Evolutionary conservation across 1,284 basidiomycete genomes (phyloP), one percentile per base, ranked within the genome.

Genomic region (Tremellales sp.): DNA sequence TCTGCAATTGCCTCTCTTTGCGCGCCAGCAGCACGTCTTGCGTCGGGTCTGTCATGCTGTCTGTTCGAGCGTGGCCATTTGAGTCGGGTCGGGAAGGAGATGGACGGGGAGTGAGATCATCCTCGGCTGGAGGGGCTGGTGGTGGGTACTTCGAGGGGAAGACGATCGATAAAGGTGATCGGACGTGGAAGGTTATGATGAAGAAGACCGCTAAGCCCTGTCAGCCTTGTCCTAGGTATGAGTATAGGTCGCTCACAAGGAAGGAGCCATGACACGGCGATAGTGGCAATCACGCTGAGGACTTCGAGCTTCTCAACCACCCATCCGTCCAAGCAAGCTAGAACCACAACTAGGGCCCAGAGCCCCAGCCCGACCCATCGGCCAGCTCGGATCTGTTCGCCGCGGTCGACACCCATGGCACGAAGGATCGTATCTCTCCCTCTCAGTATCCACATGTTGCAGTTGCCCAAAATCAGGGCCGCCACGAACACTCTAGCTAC

Each of bases 111-210:
- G 33, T 15, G 3, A 41, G 24, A 24, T 43, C 29, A 13, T 15
- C 26, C 4, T 26, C 40, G 10, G 48, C 10, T 25, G 45, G 46
- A 22, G 44, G 19, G 15, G 48, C 40, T 17, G 48, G 24, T 1
- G 56, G 46, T 13, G 53, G 53, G 19, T 46, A 41, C 13, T 47
- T 45, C 0, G 66, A 60, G 4, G 68, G 72, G 51, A 75, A 72
- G 49, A 76, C 68, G 54, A 76, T 76, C 8, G 74, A 67, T 4
- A 75, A 58, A 2, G 75, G 75, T 7, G 70, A 71, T 31, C 72
- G 64, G 25, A 76, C 67, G 52, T 76, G 74, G 60, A 75, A 75
- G 10, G 74, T 74, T 51, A 74, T 68, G 57, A 76, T 72, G 64
- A 75, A 76, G 61, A 75, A 72, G 27, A 76, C 53, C 22, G 73